A percentile compares a stretch with the other conserved stretches of the same genome.
phyloP scores from a whole-genome alignment of 805 yeast genomes.

The Saturnispora galanensis region DNA sequence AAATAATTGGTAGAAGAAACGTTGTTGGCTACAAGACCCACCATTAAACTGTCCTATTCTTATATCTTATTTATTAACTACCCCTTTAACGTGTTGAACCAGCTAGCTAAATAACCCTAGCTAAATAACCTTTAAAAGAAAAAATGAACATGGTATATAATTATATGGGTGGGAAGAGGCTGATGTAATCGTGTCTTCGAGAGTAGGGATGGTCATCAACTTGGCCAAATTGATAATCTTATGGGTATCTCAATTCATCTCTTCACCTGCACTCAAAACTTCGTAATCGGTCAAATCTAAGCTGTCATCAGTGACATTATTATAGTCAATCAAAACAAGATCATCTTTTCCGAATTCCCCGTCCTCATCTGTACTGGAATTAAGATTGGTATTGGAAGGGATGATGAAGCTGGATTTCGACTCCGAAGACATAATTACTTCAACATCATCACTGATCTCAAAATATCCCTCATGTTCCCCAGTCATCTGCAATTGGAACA shows the following conservation, averaged over 20 bases:
- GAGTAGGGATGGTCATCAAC: no score
- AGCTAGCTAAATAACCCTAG: background rate
- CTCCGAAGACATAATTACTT: background rate
- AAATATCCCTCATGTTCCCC: slow-evolving; percentile 3
- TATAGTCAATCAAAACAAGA: slow-evolving; percentile 1
- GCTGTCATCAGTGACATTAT: background rate
- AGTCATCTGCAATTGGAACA: slow-evolving; percentile 3
- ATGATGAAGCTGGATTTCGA: background rate
- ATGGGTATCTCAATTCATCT: background rate
- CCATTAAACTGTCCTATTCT: background rate
- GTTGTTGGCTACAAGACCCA: slow-evolving; percentile 74
- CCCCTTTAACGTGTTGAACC: background rate
- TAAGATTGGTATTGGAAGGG: background rate
- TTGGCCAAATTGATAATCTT: background rate
- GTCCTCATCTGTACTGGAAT: background rate
- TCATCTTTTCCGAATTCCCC: background rate
- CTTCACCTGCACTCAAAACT: slow-evolving; percentile 2
- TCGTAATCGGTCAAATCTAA: slow-evolving; percentile 7
- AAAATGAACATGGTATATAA: background rate
- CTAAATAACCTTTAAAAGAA: background rate
- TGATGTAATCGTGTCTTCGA: no score
- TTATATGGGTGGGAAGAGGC: background rate
- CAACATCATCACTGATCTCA: background rate
- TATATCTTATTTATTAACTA: background rate
- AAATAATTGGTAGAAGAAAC: slow-evolving; percentile 91